Base-by-base conservation (phyloP, 1,284 basidiomycete species). In the Papiliotrema flavescens region DNA sequence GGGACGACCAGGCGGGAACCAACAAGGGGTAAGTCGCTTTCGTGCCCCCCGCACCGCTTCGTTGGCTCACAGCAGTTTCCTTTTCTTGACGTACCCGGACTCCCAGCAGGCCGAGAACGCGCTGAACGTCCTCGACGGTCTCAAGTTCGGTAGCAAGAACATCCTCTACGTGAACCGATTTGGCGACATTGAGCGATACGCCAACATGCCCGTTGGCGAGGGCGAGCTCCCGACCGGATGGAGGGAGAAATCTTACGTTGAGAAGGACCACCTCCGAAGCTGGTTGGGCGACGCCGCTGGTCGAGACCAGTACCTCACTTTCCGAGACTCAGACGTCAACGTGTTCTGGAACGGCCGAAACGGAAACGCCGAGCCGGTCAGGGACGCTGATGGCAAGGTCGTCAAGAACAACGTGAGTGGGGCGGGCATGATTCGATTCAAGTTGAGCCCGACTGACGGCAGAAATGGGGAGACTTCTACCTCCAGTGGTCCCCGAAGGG, bases 391-490 rank as follows among this genome's bases (percentile, higher is more conserved):
- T 17, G 69, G 87, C 86, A 80, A 83, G 60, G 63, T 66, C 34
- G 54, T 74, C 62, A 70, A 67, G 60, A 74, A 74, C 62, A 56
- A 59, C 51, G 65, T 69, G 49, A 58, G 60, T 57, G 15, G 34
- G 28, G 36, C 8, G 40, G 36, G 26, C 47, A 53, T 59, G 9
- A 42, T 8, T 26, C 36, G 55, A 59, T 28, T 51, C 52, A 56
- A 15, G 49, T 54, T 65, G 40, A 57, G 44, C 42, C 36, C 22
- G 5, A n/a, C n/a, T n/a, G n/a, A n/a, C n/a, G n/a, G 22, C 69
- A 90, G 85, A 86, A 89, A 73, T 98, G 96, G 93, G 97, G 92
- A 68, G 93, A 98, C 70, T 87, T 96, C 43, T 99, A 98, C 78
- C 88, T 94, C 41, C 88, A 90, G 48, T 99, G 96, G 96, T 98